Percentiles rank a stretch among this genome's conserved stretches.
Evolutionary conservation across 257 asterid genomes (phyloP).

Genomic region (Ehretia macrophylla): DNA sequence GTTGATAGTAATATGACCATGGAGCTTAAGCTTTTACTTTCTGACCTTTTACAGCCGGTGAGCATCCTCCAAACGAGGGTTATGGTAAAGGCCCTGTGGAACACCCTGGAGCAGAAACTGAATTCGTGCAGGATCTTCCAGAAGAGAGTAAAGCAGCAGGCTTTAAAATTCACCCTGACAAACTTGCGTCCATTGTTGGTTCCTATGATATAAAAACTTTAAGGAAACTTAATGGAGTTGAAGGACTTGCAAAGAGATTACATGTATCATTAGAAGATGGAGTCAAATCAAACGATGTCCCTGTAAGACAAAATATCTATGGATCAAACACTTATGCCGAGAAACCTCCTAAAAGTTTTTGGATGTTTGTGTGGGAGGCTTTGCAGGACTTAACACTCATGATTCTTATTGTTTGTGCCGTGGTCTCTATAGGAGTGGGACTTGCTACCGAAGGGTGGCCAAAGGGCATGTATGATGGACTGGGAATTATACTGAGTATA

Average conservation of each 20-base stretch:
- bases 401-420: slow-evolving; percentile 89
- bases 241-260: slow-evolving; percentile 68
- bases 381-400: slow-evolving; percentile 86
- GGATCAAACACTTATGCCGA: slow-evolving; percentile 78
- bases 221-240: slow-evolving; percentile 64
- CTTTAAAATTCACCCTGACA: slow-evolving; percentile 69
- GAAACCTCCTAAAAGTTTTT: slow-evolving; percentile 82
- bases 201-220: slow-evolving; percentile 69
- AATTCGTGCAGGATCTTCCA: slow-evolving; percentile 44
- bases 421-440: slow-evolving; percentile 88
- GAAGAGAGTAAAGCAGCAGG: slow-evolving; percentile 81
- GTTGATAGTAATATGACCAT: neutral
- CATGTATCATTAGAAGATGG: slow-evolving; percentile 66
- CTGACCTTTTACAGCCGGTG: slow-evolving; percentile 10
- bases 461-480: slow-evolving; percentile 82
- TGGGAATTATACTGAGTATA: slow-evolving; percentile 84
- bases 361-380: slow-evolving; percentile 96
- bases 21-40: neutral
- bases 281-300: slow-evolving; percentile 55
- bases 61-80: slow-evolving; percentile 8
- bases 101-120: slow-evolving; percentile 21
- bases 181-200: slow-evolving; percentile 76
- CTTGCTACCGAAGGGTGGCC: slow-evolving; percentile 99
- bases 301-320: slow-evolving; percentile 54
- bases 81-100: neutral